Evolutionary conservation across 2,329 filamentous ascomycete genomes (phyloP).

Genomic region (Colletotrichum horii): DNA sequence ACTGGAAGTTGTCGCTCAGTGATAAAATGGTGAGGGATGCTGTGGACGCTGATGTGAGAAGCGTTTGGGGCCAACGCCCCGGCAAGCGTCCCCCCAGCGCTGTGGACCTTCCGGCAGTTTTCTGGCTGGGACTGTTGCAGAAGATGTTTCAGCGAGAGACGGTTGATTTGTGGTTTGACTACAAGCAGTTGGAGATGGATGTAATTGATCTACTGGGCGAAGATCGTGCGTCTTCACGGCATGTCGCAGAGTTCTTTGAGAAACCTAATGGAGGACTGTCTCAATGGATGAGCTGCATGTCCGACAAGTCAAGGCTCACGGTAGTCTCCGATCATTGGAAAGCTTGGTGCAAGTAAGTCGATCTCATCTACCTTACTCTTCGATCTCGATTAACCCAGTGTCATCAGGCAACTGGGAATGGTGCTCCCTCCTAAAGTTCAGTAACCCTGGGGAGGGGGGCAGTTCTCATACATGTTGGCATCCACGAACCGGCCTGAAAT

Average conservation of each 20-base stretch:
- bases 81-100: neutral
- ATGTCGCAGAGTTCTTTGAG: neutral
- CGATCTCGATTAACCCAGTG: too few relatives aligned
- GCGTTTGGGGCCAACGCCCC: too few relatives aligned
- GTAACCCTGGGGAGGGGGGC: neutral
- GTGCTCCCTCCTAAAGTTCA: neutral
- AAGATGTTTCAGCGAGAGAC: neutral
- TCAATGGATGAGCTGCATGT: neutral
- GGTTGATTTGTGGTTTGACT: neutral
- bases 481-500: neutral
- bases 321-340: neutral
- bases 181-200: too few relatives aligned
- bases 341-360: neutral
- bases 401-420: neutral
- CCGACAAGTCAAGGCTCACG: neutral
- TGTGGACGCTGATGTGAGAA: neutral
- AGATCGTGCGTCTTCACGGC: neutral
- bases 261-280: neutral
- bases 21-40: neutral
- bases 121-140: neutral
- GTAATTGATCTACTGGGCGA: too few relatives aligned
- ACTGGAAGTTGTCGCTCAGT: neutral
- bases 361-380: too few relatives aligned
- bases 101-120: neutral
- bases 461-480: neutral